Evolutionary conservation across 1,284 basidiomycete species (phyloP).

Genomic region (Coniferiporia sulphurascens): DNA sequence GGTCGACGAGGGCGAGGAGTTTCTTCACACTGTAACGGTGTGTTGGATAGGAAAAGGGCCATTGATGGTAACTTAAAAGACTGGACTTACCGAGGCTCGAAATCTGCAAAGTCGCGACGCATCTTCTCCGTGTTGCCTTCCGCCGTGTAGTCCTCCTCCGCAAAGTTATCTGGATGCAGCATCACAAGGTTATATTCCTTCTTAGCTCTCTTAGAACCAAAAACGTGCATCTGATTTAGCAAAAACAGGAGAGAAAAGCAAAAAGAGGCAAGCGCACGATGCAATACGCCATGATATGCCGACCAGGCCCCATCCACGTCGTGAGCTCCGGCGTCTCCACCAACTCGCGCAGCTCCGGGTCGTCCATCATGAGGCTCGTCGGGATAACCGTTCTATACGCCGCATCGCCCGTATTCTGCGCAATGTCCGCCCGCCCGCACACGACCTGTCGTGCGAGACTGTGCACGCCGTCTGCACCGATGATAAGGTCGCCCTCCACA

Average conservation of each 20-base stretch:
- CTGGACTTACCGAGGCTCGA: conserved; percentile 37
- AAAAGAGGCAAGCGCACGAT: conserved; percentile 29
- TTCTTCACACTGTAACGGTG: conserved; percentile 42
- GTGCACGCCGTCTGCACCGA: conserved; percentile 54
- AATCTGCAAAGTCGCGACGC: conserved; percentile 39
- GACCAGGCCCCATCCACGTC: conserved; percentile 43
- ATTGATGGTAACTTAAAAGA: too few relatives aligned
- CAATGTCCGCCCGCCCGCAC: conserved; percentile 35
- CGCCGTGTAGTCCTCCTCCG: conserved; percentile 13
- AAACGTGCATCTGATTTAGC: neutral
- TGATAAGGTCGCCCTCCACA: conserved; percentile 40
- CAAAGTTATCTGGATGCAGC: conserved; percentile 33
- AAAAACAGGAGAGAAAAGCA: neutral
- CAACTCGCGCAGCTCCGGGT: conserved; percentile 32
- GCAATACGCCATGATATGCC: conserved; percentile 41
- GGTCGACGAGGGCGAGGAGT: conserved; percentile 40
- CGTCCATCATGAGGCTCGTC: conserved; percentile 27
- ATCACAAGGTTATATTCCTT: conserved; percentile 40
- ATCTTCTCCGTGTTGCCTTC: conserved; percentile 34
- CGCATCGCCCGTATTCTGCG: conserved; percentile 36
- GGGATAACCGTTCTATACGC: conserved; percentile 36
- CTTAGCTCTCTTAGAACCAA: conserved; percentile 38
- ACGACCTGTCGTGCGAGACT: conserved; percentile 39
- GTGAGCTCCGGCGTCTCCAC: conserved; percentile 36
- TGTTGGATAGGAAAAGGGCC: too few relatives aligned